These are phyloP conservation scores for Syzygium grande DNA, from an alignment of 345 rosid genomes.

Conservation along the genomic window DNA sequence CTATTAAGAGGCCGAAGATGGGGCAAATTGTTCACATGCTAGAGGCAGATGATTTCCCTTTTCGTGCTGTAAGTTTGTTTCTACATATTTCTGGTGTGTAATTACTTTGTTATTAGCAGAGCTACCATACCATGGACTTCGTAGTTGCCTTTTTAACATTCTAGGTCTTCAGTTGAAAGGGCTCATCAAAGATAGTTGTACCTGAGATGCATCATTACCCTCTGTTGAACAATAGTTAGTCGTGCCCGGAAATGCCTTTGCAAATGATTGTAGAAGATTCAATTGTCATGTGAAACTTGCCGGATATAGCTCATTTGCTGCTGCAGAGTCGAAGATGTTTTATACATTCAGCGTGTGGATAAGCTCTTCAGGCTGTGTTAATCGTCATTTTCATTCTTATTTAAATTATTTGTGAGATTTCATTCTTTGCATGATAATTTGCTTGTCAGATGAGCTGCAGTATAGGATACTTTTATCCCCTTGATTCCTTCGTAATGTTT, in stretches of 20 bases:
- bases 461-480: background rate
- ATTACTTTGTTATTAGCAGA: background rate
- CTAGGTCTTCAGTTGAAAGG: background rate
- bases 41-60: constrained; percentile 88
- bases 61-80: constrained; percentile 60
- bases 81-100: background rate
- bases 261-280: background rate
- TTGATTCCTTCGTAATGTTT: background rate
- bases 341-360: background rate
- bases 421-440: background rate
- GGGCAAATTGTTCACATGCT: constrained; percentile 98
- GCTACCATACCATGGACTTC: background rate
- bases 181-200: background rate
- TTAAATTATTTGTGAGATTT: background rate
- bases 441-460: background rate
- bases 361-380: background rate
- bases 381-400: background rate
- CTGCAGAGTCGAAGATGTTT: background rate
- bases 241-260: background rate
- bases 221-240: background rate
- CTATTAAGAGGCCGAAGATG: constrained; percentile 91
- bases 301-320: background rate
- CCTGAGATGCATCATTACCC: background rate
- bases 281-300: background rate
- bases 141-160: background rate